These are phyloP conservation scores for Rhinocladiella mackenziei DNA, from an alignment of 2,329 filamentous ascomycete genomes.

Conservation along the genomic window DNA sequence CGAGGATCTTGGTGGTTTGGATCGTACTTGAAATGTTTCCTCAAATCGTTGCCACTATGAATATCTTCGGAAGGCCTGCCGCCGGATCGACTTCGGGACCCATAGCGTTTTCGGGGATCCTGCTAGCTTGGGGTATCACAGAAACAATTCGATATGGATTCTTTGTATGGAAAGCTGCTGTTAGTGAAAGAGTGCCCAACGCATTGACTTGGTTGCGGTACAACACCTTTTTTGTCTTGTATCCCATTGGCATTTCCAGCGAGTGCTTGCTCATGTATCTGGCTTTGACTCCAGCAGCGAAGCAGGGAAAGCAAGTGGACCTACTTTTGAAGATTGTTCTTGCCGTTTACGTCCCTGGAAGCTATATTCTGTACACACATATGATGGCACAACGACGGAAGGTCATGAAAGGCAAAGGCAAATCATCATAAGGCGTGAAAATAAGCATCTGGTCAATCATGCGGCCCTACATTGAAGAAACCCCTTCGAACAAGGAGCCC, in stretches of 20 bases:
- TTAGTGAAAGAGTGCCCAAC: constrained; percentile 52
- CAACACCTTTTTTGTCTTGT: constrained; percentile 88
- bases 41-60: constrained; percentile 60
- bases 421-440: constrained; percentile 35
- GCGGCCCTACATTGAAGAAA: no score
- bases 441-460: no score
- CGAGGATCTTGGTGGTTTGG: constrained; percentile 86
- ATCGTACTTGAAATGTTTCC: constrained; percentile 73
- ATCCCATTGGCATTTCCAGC: constrained; percentile 84
- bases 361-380: constrained; percentile 84
- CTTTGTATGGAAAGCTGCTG: constrained; percentile 70
- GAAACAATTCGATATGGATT: constrained; percentile 92
- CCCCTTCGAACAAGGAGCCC: no score
- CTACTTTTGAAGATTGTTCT: constrained; percentile 63
- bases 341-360: constrained; percentile 73
- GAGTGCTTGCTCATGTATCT: constrained; percentile 78
- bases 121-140: constrained; percentile 82
- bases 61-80: constrained; percentile 27
- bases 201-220: constrained; percentile 73
- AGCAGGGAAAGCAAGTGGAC: constrained; percentile 50
- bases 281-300: constrained; percentile 59
- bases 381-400: constrained; percentile 90
- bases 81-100: constrained; percentile 22
- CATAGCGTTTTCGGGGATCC: constrained; percentile 44
- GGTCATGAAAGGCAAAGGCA: constrained; percentile 61